Percentiles rank a stretch among this genome's conserved stretches.
Conservation (phyloP, 2,329 filamentous ascomycete species). For the Pseudocercospora macadamiae region DNA sequence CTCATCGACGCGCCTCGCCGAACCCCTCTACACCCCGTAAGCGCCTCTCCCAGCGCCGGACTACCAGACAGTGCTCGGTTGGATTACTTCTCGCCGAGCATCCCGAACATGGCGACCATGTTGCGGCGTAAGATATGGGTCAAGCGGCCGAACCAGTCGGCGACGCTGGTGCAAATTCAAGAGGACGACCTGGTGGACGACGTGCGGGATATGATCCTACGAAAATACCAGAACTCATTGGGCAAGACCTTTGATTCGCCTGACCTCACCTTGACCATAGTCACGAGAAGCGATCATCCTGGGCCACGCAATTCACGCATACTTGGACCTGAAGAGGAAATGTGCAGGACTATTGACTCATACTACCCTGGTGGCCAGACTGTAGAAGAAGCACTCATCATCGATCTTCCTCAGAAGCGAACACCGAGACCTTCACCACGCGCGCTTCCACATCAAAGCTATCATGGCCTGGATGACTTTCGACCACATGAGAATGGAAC, state of each 20-base stretch:
- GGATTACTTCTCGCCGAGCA: conserved; percentile 37
- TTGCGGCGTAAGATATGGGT: conserved; percentile 89
- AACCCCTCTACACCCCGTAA: conserved; percentile 14
- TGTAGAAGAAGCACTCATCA: conserved; percentile 86
- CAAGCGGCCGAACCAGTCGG: conserved; percentile 79
- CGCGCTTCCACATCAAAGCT: conserved; percentile 51
- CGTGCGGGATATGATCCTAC: conserved; percentile 86
- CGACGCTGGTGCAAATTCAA: conserved; percentile 81
- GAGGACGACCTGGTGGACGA: conserved; percentile 94
- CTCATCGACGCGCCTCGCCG: conserved; percentile 53
- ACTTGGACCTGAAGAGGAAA: conserved; percentile 83
- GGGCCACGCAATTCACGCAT: conserved; percentile 59
- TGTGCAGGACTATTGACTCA: conserved; percentile 74
- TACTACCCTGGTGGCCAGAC: conserved; percentile 86
- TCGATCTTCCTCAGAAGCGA: conserved; percentile 77
- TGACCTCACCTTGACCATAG: conserved; percentile 79
- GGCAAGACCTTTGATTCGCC: conserved; percentile 88
- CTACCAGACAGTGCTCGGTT: conserved; percentile 14
- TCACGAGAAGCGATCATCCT: conserved; percentile 56
- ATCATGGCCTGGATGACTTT: conserved; percentile 63
- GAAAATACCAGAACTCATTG: conserved; percentile 91
- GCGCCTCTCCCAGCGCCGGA: conserved; percentile 12
- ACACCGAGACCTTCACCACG: conserved; percentile 82
- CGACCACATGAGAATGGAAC: conserved; percentile 69
- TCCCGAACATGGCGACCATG: conserved; percentile 25